A percentile compares a stretch with the other conserved stretches of the same genome.
phyloP scores from a whole-genome alignment of 2,329 filamentous ascomycete genomes.

The Sclerotinia nivalis region DNA sequence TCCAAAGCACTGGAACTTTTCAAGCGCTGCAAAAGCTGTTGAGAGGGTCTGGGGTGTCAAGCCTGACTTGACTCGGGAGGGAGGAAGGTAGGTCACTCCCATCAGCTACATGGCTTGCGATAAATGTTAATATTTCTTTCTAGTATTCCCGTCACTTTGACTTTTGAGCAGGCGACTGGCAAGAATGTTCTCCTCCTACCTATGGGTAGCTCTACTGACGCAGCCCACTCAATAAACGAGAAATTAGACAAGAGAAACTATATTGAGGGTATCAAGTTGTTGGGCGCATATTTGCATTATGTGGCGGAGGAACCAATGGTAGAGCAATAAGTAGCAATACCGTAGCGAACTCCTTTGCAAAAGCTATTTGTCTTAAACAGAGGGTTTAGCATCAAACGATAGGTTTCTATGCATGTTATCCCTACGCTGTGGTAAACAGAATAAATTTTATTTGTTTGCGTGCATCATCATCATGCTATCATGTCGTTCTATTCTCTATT shows the following conservation, averaged over 20 bases:
- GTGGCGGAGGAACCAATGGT: conserved; percentile 80
- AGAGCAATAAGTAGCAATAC: conserved; percentile 18
- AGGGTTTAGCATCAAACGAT: neutral
- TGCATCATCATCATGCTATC: neutral
- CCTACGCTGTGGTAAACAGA: neutral
- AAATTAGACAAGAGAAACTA: conserved; percentile 97
- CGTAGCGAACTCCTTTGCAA: neutral
- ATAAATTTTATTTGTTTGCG: neutral
- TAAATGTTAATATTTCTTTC: conserved; percentile 23
- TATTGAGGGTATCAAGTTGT: conserved; percentile 94
- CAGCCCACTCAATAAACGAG: conserved; percentile 97
- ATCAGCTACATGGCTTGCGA: conserved; percentile 10
- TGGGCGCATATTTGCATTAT: conserved; percentile 95
- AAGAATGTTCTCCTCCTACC: conserved; percentile 96
- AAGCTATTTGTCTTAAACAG: neutral
- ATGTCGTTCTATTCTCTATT: conserved; percentile 7
- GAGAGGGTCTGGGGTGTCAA: conserved; percentile 91
- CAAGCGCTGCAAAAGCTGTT: conserved; percentile 90
- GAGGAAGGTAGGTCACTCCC: conserved; percentile 68
- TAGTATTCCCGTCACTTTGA: conserved; percentile 94
- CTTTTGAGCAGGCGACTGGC: conserved; percentile 94
- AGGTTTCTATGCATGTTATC: neutral
- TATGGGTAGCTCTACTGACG: conserved; percentile 97
- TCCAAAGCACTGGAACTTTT: conserved; percentile 99
- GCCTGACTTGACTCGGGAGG: conserved; percentile 94